Evolutionary conservation across 768 basidiomycete genomes (phyloP).

Genomic region (Tricholoma matsutake): DNA sequence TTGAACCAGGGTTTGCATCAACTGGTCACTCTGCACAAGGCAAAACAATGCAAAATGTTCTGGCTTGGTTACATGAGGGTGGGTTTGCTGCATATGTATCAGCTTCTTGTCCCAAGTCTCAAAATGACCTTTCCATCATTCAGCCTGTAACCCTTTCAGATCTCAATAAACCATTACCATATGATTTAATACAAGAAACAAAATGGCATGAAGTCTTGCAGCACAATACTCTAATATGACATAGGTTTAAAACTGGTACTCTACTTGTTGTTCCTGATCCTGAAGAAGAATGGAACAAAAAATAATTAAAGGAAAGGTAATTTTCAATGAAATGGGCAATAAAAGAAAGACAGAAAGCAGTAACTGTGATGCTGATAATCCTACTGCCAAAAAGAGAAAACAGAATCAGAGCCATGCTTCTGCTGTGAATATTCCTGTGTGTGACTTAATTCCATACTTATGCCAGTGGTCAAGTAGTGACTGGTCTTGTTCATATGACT

Average conservation of each 20-base stretch:
- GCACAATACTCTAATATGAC: background rate
- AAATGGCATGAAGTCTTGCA: background rate
- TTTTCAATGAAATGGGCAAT: background rate
- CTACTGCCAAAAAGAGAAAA: background rate
- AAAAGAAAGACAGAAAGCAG: background rate
- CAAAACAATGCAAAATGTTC: background rate
- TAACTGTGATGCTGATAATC: background rate
- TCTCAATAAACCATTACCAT: background rate
- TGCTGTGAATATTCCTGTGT: slow-evolving; percentile 3
- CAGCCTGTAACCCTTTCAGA: background rate
- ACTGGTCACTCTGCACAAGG: background rate
- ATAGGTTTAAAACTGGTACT: background rate
- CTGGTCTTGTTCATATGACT: background rate
- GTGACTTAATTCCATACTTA: too few relatives aligned
- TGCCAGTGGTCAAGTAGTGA: background rate
- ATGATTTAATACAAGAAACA: background rate
- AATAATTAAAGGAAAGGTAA: background rate
- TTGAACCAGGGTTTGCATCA: too few relatives aligned
- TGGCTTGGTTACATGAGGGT: background rate
- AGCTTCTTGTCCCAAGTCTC: background rate
- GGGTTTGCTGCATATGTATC: background rate
- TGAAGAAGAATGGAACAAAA: background rate
- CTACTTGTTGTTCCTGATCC: background rate
- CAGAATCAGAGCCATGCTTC: background rate
- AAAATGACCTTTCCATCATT: background rate